Base-by-base conservation (phyloP, 2,329 filamentous ascomycete species). In the Xylaria arbuscula region DNA sequence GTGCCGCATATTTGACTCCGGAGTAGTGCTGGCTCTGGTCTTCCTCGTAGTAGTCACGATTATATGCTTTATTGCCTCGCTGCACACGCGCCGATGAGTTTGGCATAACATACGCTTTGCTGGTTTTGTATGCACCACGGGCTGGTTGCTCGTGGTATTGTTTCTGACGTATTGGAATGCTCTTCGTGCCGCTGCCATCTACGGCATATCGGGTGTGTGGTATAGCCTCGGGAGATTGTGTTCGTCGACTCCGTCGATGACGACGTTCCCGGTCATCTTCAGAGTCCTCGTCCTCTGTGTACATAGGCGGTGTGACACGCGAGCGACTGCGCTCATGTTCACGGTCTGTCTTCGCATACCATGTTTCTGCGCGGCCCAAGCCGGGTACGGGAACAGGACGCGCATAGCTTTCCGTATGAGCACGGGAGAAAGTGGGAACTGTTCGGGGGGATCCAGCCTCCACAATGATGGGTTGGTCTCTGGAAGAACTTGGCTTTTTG, bases 401-500 rank as follows among this genome's bases (percentile, higher is more conserved):
- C 36, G 75, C 36, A 58, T 66, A 75, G 10, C 34, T 66, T 3
- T 77, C 76, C 9, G 76, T 77, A 48, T 74, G 73, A 7, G 76
- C 66, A 51, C 75, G 75, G 22, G 69, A 65, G 56, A 69, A 45
- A 45, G 70, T 36, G 34, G 76, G 74, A 22, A 55, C 24, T 19
- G 28, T 15, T 58, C 69, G 69, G 56, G 70, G 58, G 11, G 73
- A 59, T 13, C 60, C 60, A 32, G 62, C 66, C 45, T 75, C 73
- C 9, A 74, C 66, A 40, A 75, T 70, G 40, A 75, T 71, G 10
- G 75, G 70, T 28, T 76, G 71, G 42, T 72, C 71, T 63, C 73
- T 69, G 50, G 72, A 70, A 5, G 72, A 69, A 6, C 69, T 64
- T 28, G 69, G 68, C 53, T 77, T 78, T 67, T 76, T 77, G 61